Base-by-base conservation (phyloP, 108 stramenopile species). In the Skeletonema marinoi region DNA sequence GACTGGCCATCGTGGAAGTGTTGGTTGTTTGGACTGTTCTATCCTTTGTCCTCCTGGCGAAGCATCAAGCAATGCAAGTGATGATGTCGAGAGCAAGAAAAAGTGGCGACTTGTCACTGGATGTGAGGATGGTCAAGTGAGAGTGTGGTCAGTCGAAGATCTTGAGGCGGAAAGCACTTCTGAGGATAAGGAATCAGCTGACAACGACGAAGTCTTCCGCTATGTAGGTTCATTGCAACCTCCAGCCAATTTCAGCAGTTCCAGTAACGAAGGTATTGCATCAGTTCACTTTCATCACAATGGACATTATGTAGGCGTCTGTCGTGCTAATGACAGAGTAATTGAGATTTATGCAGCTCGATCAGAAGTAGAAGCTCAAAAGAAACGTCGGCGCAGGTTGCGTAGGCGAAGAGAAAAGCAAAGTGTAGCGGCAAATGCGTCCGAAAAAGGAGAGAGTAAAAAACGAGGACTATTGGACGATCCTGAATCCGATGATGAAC, bases 1-100 rank as follows among this genome's bases (percentile, higher is more conserved):
- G 69, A 88, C 95, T 14, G 95, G 93, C 29, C 98, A 98, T 81
- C 77, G 97, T 80, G 32, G 96, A 95, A 81, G 89, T 95, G 51
- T 96, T 85, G 91, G 82, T 58, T 68, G 84, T 70, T 68, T 73
- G 70, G 51, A 69, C 39, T 46, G 72, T 78, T 41, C 76, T 61
- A 51, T 77, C 39, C 12, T 80, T 6, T 38, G 54, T 64, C 70
- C 73, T 38, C 60, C 63, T 3, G 66, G 54, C 32, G 58, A 50
- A 25, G 14, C 54, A 29, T 16, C 54, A 29, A 29, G 25, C 25
- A 56, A 46, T 32, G 42, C 58, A 60, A 75, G 54, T 38, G 60
- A 32, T 66, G 66, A n/a, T 21, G 81, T 46, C 29, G 42, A 75
- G 6, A 71, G 51, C 32, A 76, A 74, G 16, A 41, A 25, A 13